phyloP scores from a whole-genome alignment of 164 flowering plant genomes.

The Piper betle region DNA sequence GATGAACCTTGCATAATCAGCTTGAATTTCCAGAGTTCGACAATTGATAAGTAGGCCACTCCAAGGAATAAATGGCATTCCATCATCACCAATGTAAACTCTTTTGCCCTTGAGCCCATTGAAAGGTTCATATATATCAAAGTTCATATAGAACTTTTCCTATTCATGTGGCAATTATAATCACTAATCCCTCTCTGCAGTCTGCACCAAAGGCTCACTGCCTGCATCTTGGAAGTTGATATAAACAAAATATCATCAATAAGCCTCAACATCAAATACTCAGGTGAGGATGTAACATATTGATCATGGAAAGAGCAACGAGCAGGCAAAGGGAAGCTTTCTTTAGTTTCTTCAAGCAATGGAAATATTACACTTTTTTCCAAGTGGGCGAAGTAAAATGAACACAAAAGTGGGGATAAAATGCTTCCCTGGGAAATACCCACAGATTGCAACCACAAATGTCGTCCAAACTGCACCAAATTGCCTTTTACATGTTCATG shows the following conservation, averaged over 20 bases:
- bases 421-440: constrained; percentile 95
- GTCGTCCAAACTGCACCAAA: constrained; percentile 33
- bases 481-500: constrained; percentile 61
- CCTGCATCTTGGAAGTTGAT: constrained; percentile 68
- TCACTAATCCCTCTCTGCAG: constrained; percentile 59
- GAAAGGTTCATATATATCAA: constrained; percentile 18
- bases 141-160: constrained; percentile 52
- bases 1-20: constrained; percentile 76
- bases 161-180: constrained; percentile 79
- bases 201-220: constrained; percentile 38
- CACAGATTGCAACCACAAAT: constrained; percentile 50
- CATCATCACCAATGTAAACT: constrained; percentile 43
- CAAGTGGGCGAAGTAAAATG: constrained; percentile 70
- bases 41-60: constrained; percentile 82
- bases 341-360: constrained; percentile 33
- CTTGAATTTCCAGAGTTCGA: constrained; percentile 73
- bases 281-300: constrained; percentile 7
- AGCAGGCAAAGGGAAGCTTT: constrained; percentile 1
- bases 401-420: constrained; percentile 76
- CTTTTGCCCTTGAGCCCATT: constrained; percentile 17
- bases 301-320: constrained; percentile 1
- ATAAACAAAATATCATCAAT: constrained; percentile 77
- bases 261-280: constrained; percentile 46
- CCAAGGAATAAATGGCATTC: constrained; percentile 62
- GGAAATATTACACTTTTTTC: constrained; percentile 62